These are phyloP conservation scores for Polygonum aviculare DNA, from an alignment of 148 eudicot species.

Conservation along the genomic window DNA sequence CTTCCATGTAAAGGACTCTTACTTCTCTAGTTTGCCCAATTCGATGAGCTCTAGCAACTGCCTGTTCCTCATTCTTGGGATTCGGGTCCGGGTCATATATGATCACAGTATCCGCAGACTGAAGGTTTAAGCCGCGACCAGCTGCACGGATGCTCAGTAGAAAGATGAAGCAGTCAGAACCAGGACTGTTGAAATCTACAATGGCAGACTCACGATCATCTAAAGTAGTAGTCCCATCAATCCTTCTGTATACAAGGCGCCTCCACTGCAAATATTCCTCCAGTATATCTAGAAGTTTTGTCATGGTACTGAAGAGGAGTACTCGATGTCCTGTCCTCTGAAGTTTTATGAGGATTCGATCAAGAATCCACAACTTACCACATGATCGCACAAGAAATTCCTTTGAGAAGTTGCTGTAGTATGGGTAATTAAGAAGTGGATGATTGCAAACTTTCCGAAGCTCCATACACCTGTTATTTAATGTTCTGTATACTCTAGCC, in stretches of 20 bases:
- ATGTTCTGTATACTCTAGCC: slow-evolving; percentile 52
- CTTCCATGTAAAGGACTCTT: slow-evolving; percentile 94
- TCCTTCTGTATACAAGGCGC: slow-evolving; percentile 76
- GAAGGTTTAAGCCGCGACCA: slow-evolving; percentile 95
- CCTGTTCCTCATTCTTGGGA: slow-evolving; percentile 98
- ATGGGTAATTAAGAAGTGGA: slow-evolving; percentile 90
- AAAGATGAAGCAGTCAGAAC: slow-evolving; percentile 84
- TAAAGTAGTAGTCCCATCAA: slow-evolving; percentile 92
- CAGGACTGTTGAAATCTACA: slow-evolving; percentile 76
- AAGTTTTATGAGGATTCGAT: slow-evolving; percentile 82
- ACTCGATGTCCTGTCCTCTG: slow-evolving; percentile 96
- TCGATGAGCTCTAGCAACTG: slow-evolving; percentile 98
- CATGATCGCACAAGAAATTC: slow-evolving; percentile 95
- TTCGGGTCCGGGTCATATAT: slow-evolving; percentile 99
- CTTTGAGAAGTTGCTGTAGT: slow-evolving; percentile 69
- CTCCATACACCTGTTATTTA: slow-evolving; percentile 95
- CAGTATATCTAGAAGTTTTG: slow-evolving; percentile 83
- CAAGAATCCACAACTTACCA: slow-evolving; percentile 91
- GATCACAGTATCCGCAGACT: slow-evolving; percentile 90
- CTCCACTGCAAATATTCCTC: slow-evolving; percentile 99
- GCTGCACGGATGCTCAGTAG: slow-evolving; percentile 98
- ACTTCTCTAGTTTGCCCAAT: slow-evolving; percentile 98
- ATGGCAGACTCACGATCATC: slow-evolving; percentile 98
- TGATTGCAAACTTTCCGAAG: slow-evolving; percentile 95
- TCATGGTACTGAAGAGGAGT: slow-evolving; percentile 97